Evolutionary conservation across 2,329 filamentous ascomycete species (phyloP).

Genomic region (Colletotrichum orchidophilum): DNA sequence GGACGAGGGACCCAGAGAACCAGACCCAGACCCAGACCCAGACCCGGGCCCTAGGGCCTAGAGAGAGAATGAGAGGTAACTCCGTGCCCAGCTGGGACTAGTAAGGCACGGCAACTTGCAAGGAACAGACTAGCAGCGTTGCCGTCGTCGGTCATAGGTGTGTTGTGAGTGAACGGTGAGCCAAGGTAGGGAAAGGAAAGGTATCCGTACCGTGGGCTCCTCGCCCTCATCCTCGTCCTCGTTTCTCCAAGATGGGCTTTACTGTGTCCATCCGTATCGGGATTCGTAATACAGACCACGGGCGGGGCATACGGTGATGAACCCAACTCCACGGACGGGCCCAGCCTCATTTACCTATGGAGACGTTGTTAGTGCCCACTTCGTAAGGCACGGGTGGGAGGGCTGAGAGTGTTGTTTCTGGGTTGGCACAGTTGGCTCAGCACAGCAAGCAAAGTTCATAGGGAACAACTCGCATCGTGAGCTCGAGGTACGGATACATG

Average conservation of each 20-base stretch:
- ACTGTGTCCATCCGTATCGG: background rate
- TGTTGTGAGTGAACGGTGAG: background rate
- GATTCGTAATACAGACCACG: slow-evolving; percentile 39
- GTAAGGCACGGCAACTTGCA: slow-evolving; percentile 8
- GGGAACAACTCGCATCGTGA: slow-evolving; percentile 30
- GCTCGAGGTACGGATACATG: background rate
- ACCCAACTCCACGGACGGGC: slow-evolving; percentile 51
- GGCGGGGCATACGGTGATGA: slow-evolving; percentile 53
- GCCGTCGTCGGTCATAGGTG: background rate
- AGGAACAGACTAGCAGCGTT: slow-evolving; percentile 1
- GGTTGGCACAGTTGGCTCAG: too few relatives aligned
- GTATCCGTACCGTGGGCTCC: background rate
- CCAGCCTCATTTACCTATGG: slow-evolving; percentile 57
- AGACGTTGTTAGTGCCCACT: background rate
- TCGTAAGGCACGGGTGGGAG: background rate
- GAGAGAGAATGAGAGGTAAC: slow-evolving; percentile 2
- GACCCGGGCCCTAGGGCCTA: background rate
- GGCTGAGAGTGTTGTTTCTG: slow-evolving; percentile 30
- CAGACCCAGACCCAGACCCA: slow-evolving; percentile 4
- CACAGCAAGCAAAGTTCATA: slow-evolving; percentile 38
- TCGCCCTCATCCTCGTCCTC: background rate
- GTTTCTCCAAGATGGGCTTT: background rate
- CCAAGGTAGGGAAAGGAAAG: background rate
- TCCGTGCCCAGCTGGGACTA: slow-evolving; percentile 12
- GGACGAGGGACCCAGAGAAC: background rate